Evolutionary conservation across 768 basidiomycete species (phyloP), one percentile per base, ranked within the genome.

Genomic region (Strobilomyces confusus): DNA sequence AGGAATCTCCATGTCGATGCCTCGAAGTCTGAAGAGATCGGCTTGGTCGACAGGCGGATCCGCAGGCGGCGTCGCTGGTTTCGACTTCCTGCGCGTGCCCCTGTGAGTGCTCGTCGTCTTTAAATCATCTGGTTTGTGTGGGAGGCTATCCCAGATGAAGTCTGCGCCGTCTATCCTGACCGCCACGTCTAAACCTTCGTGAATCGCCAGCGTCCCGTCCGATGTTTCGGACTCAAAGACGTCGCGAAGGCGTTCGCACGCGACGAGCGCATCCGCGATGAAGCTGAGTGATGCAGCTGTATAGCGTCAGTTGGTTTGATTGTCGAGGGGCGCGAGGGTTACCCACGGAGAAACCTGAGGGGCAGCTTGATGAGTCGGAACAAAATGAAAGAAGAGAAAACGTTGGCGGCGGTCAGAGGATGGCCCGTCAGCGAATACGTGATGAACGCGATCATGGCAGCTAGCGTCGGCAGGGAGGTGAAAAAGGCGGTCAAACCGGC

Each of bases 111-210:
- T 38, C 15, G 48, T 51, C 44, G 9, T 55, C 52, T 71, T 63
- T 1, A 49, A 55, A 36, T 62, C 72, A 23, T 71, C 76, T 0
- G 62, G 61, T 37, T 82, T 78, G 1, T 80, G 79, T 0, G 86
- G 82, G 1, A 86, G 81, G 5, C 83, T 78, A 61, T 97, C 94
- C 95, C 95, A 98, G 1, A 83, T 83, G 71, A 95, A 95, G 12
- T 83, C 78, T 7, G 83, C 92, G 49, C 79, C 75, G 44, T 80
- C 74, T 43, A 91, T 79, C 51, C 79, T 76, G 49, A 97, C 62
- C 2, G 92, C 95, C 32, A 73, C 68, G 17, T 82, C 74, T 25
- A 89, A 66, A 14, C 73, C 63, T 1, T 68, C 67, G 60, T 93
- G 83, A 17, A 83, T 70, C 6, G 74, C 62, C 48, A 81, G 77